A percentile compares a stretch with the other conserved stretches of the same genome.
phyloP scores from a whole-genome alignment of 139 green algal species.

The Pseudopediastrum boryanum region DNA sequence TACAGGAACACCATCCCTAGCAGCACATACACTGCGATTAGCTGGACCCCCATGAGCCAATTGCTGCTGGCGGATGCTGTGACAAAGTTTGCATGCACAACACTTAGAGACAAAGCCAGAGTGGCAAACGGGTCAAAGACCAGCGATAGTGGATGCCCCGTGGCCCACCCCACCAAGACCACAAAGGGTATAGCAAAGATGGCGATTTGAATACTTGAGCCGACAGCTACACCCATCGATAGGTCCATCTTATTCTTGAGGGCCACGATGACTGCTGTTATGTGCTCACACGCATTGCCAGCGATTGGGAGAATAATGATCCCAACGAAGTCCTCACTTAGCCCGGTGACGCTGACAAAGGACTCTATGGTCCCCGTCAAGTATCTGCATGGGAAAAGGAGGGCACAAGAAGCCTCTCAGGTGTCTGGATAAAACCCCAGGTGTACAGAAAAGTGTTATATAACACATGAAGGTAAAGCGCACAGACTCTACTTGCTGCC shows the following conservation, averaged over 20 bases:
- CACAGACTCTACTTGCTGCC: not conserved
- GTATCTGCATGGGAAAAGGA: slow-evolving; percentile 47
- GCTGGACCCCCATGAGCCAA: slow-evolving; percentile 80
- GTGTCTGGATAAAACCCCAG: too few species aligned
- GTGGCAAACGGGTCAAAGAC: slow-evolving; percentile 71
- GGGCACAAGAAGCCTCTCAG: too few species aligned
- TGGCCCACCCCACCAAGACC: slow-evolving; percentile 80
- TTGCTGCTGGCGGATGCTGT: slow-evolving; percentile 72
- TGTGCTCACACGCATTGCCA: slow-evolving; percentile 91
- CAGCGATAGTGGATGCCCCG: slow-evolving; percentile 72
- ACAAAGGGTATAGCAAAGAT: slow-evolving; percentile 85
- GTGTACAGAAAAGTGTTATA: not conserved
- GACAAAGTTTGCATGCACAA: slow-evolving; percentile 85
- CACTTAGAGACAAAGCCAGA: slow-evolving; percentile 54
- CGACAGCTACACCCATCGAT: slow-evolving; percentile 68
- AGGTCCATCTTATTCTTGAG: slow-evolving; percentile 94
- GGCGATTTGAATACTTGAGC: slow-evolving; percentile 87
- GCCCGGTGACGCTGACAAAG: slow-evolving; percentile 62
- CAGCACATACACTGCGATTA: slow-evolving; percentile 62
- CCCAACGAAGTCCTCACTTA: slow-evolving; percentile 82
- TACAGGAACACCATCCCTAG: slow-evolving; percentile 54
- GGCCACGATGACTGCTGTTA: slow-evolving; percentile 79
- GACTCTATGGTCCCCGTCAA: slow-evolving; percentile 79
- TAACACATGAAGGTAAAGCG: not conserved
- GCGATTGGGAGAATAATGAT: slow-evolving; percentile 78